Evolutionary conservation across 805 yeast genomes (phyloP), one percentile per base, ranked within the genome.

Genomic region (Candida lessepsii): DNA sequence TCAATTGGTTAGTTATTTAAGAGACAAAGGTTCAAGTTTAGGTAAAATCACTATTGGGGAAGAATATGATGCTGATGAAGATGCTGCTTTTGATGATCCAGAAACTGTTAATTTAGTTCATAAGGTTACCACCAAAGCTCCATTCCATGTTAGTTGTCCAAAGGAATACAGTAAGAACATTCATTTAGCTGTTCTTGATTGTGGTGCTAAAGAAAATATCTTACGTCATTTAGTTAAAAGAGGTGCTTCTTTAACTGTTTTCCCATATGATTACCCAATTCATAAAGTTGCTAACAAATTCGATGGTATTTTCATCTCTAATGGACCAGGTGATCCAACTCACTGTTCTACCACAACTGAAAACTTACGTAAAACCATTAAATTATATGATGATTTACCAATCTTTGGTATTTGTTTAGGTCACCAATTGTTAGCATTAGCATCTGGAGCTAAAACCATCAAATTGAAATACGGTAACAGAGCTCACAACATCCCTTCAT

Each of bases 151-250:
- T 35, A 70, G 85, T 17, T 79, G 91, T 28, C 77, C 79, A 16
- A 64, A 71, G 34, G 68, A 74, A 34, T 67, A 71, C 51, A 75
- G 76, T 52, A 70, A 71, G 45, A 77, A 79, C 54, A 51, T 64
- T 37, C 96, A 91, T 60, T 81, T 93, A 53, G 96, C 97, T 10
- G 89, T 93, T 27, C 73, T 93, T 43, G 99, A 93, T 65, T 93
- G 99, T 67, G 99, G 99, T 60, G 97, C 93, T 50, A 93, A 93
- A 73, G 98, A 93, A 69, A 93, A 93, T 70, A 93, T 93, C 50
- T 74, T 93, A 60, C 82, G 99, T 69, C 89, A 96, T 47, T 75
- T 93, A 36, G 98, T 87, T 21, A 77, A 86, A 49, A 83, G 99
- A 67, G 99, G 98, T 47, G 96, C 97, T 25, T 84, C 95, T 18